Evolutionary conservation across 2,329 filamentous ascomycete species (phyloP).

Genomic region (Aspergillus pseudotamarii): DNA sequence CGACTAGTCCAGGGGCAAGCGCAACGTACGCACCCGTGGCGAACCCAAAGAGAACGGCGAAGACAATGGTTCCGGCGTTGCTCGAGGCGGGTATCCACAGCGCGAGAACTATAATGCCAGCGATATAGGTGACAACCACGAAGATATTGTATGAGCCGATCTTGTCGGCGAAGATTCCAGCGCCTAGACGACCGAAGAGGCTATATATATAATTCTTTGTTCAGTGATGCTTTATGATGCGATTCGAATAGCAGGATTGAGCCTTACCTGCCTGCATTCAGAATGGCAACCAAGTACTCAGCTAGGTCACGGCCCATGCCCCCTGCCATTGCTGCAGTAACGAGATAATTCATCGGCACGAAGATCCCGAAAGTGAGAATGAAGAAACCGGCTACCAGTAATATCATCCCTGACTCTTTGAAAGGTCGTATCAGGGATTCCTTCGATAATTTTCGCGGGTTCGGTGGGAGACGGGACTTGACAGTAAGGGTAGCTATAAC

Average conservation of each 20-base stretch:
- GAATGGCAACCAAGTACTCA: conserved; percentile 56
- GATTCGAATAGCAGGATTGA: not conserved
- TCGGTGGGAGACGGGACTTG: conserved; percentile 44
- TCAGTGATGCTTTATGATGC: not conserved
- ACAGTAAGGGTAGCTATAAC: conserved; percentile 56
- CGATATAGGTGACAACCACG: conserved; percentile 48
- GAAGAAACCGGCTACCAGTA: conserved; percentile 29
- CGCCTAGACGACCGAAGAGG: conserved; percentile 58
- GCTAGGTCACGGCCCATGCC: conserved; percentile 38
- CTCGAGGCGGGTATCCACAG: conserved; percentile 57
- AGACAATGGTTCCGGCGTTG: conserved; percentile 58
- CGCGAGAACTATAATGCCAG: conserved; percentile 53
- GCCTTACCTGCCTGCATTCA: conserved; percentile 51
- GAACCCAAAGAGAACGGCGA: conserved; percentile 68
- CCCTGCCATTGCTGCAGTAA: conserved; percentile 41
- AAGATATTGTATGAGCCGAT: conserved; percentile 59
- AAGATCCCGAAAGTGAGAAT: conserved; percentile 58
- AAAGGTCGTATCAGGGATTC: conserved; percentile 37
- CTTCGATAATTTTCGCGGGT: not conserved
- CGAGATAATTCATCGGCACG: conserved; percentile 56
- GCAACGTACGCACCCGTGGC: conserved; percentile 63
- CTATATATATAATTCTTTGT: conserved; percentile 15
- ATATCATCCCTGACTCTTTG: conserved; percentile 40
- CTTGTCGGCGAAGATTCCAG: conserved; percentile 56
- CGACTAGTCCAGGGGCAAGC: not conserved